Percentiles rank a stretch among this genome's conserved stretches.
Evolutionary conservation across 1,284 basidiomycete genomes (phyloP).

Genomic region (Heliocybe sulcata): DNA sequence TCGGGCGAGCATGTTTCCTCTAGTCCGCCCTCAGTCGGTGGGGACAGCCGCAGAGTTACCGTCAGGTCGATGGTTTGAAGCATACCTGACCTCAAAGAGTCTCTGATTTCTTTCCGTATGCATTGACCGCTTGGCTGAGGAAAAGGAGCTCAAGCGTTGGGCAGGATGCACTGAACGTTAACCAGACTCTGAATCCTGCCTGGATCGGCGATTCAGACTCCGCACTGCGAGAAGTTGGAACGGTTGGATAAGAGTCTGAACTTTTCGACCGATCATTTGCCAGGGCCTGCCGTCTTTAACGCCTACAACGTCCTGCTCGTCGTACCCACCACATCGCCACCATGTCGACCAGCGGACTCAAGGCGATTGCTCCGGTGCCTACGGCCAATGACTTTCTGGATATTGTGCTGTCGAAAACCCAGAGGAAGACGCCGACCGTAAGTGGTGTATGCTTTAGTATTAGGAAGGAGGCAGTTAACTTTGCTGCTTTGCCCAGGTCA

Average conservation of each 20-base stretch:
- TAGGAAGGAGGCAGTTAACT: neutral
- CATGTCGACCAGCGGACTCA: slow-evolving; percentile 86
- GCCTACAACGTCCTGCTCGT: neutral
- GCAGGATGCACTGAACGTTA: too few relatives aligned
- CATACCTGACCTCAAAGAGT: too few relatives aligned
- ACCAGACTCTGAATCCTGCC: too few relatives aligned
- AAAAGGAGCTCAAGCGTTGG: too few relatives aligned
- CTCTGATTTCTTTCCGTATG: too few relatives aligned
- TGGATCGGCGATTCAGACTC: too few relatives aligned
- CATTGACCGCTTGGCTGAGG: too few relatives aligned
- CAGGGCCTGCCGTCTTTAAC: neutral
- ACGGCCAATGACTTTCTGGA: slow-evolving; percentile 94
- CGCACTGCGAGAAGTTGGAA: too few relatives aligned
- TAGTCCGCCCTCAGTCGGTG: too few relatives aligned
- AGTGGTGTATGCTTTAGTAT: slow-evolving; percentile 11
- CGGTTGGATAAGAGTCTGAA: neutral
- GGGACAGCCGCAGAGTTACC: too few relatives aligned
- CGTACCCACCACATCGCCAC: slow-evolving; percentile 14
- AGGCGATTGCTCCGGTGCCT: slow-evolving; percentile 95
- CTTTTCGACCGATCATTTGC: neutral
- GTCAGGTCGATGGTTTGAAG: too few relatives aligned
- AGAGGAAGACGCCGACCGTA: slow-evolving; percentile 95
- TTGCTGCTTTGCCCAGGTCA: slow-evolving; percentile 45
- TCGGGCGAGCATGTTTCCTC: too few relatives aligned
- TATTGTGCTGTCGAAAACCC: slow-evolving; percentile 90